Conservation (phyloP, 768 basidiomycete genomes). For the Sporobolomyces pararoseus region DNA sequence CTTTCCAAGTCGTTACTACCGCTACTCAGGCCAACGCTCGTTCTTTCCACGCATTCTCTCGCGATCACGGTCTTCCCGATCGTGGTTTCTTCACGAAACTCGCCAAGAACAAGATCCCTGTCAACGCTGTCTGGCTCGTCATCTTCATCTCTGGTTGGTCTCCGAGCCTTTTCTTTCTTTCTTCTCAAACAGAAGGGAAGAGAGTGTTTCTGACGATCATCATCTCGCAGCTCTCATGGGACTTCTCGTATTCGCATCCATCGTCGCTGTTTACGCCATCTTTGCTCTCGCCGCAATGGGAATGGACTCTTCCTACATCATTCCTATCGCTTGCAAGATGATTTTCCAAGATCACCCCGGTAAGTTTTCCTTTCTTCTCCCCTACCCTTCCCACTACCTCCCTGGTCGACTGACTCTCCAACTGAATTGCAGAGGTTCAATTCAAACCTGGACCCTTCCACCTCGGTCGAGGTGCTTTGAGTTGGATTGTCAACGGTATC, state of each 20-base stretch:
- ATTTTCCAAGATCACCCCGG: constrained; percentile 44
- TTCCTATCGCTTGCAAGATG: constrained; percentile 43
- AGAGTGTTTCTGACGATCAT: background rate
- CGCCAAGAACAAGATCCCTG: constrained; percentile 66
- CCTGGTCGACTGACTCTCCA: background rate
- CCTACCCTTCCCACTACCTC: background rate
- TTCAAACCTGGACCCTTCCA: constrained; percentile 49
- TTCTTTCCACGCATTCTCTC: constrained; percentile 77
- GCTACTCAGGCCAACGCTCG: constrained; percentile 76
- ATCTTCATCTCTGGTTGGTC: constrained; percentile 37
- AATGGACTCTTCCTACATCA: constrained; percentile 40
- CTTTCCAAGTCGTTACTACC: constrained; percentile 61
- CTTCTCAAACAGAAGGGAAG: too few relatives aligned
- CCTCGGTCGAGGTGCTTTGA: constrained; percentile 43
- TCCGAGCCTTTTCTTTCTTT: background rate
- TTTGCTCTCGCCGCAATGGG: constrained; percentile 42
- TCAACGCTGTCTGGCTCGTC: constrained; percentile 45
- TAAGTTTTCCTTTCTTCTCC: background rate
- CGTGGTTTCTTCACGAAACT: constrained; percentile 70
- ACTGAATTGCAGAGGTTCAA: constrained; percentile 29
- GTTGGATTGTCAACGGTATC: constrained; percentile 24
- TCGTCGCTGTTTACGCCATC: constrained; percentile 43
- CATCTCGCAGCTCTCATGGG: constrained; percentile 28
- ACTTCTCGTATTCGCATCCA: constrained; percentile 41
- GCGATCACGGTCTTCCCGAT: constrained; percentile 65